A percentile compares a stretch with the other conserved stretches of the same genome.
Conservation (phyloP, 306 rosid genomes). For the Castanea mollissima region DNA sequence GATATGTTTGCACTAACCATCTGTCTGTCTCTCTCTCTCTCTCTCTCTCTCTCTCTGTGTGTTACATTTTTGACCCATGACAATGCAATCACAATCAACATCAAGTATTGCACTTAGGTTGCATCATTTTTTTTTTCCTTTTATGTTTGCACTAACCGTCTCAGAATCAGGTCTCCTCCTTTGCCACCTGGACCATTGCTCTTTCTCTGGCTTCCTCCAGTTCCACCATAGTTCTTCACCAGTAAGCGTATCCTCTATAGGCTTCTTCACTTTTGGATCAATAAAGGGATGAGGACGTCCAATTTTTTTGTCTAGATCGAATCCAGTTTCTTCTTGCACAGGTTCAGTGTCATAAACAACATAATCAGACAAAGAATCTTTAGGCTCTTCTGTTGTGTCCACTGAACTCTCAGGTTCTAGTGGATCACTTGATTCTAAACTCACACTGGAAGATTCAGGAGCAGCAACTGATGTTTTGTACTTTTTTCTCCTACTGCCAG, state of each 20-base stretch:
- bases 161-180: constrained; percentile 90
- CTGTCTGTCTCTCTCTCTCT: background rate
- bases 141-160: constrained; percentile 61
- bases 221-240: constrained; percentile 94
- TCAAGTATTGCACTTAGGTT: background rate
- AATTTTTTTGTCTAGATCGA: constrained; percentile 58
- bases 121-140: background rate
- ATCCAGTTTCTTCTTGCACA: constrained; percentile 60
- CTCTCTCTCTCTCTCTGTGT: background rate
- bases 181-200: constrained; percentile 98
- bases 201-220: constrained; percentile 89
- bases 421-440: constrained; percentile 35
- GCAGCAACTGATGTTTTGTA: constrained; percentile 47
- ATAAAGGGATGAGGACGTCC: constrained; percentile 85
- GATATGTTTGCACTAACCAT: background rate
- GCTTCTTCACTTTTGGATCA: constrained; percentile 71
- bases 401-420: constrained; percentile 37
- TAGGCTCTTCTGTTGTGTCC: constrained; percentile 57
- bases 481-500: constrained; percentile 96
- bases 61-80: background rate
- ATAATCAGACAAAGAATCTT: constrained; percentile 58
- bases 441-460: constrained; percentile 27
- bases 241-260: constrained; percentile 62
- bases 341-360: constrained; percentile 77
- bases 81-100: background rate